phyloP scores from a whole-genome alignment of 2,329 filamentous ascomycete genomes.

The Thelonectria discophora region DNA sequence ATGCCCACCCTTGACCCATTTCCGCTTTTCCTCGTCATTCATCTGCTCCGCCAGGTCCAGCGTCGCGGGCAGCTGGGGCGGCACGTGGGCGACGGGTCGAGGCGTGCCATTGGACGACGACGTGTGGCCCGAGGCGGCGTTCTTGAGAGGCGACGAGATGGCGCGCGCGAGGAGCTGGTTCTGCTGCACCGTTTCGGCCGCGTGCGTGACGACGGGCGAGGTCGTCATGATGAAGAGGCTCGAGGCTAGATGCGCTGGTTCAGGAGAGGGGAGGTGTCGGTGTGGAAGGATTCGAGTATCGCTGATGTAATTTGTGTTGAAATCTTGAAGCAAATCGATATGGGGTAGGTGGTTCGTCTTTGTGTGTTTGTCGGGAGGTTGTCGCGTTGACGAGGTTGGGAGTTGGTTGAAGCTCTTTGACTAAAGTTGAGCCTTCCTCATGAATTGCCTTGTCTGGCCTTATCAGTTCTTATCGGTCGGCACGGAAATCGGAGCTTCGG shows the following conservation, averaged over 20 bases:
- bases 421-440: background rate
- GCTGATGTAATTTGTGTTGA: too few species aligned
- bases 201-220: conserved; percentile 56
- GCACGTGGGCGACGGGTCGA: conserved; percentile 41
- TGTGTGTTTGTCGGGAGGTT: background rate
- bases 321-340: background rate
- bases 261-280: background rate
- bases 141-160: conserved; percentile 57
- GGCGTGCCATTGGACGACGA: conserved; percentile 57
- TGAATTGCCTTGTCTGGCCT: background rate
- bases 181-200: conserved; percentile 46
- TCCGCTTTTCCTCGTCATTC: conserved; percentile 82
- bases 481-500: background rate
- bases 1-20: conserved; percentile 82
- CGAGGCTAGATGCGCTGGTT: background rate
- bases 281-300: too few species aligned
- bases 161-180: conserved; percentile 44
- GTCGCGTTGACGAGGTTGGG: background rate
- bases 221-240: conserved; percentile 50
- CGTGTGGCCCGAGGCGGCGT: conserved; percentile 42
- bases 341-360: background rate
- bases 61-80: conserved; percentile 47
- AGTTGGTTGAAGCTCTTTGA: background rate
- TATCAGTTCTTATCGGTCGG: background rate
- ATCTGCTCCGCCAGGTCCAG: conserved; percentile 79